Evolutionary conservation across 2,329 filamentous ascomycete species (phyloP).

Genomic region (Colletotrichum caudatum): DNA sequence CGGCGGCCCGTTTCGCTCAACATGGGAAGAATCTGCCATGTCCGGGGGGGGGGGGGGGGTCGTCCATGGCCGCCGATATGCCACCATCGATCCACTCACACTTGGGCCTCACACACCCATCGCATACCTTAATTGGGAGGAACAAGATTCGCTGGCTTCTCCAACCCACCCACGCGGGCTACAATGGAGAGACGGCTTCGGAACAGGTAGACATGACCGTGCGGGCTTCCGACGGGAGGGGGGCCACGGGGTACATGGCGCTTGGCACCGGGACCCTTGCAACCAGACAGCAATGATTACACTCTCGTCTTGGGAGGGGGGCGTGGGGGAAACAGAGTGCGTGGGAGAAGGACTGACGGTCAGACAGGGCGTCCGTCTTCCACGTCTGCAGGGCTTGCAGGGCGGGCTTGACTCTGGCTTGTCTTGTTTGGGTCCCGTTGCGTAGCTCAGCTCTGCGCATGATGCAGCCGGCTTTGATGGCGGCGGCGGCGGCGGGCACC

Average conservation of each 20-base stretch:
- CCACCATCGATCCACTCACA: conserved; percentile 39
- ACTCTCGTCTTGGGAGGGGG: not conserved
- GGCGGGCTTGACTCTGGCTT: not conserved
- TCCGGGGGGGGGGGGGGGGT: not conserved
- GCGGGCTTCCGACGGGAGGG: conserved; percentile 29
- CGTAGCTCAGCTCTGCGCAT: conserved; percentile 9
- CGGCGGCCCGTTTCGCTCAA: conserved; percentile 24
- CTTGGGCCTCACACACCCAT: conserved; percentile 11
- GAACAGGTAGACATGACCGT: conserved; percentile 33
- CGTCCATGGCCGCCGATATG: conserved; percentile 33
- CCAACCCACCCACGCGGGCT: not conserved
- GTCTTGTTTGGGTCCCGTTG: conserved; percentile 1
- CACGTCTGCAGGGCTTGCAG: conserved; percentile 6
- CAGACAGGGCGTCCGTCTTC: conserved; percentile 1
- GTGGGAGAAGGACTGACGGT: too few relatives aligned
- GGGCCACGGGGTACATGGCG: conserved; percentile 5
- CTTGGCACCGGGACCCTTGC: conserved; percentile 12
- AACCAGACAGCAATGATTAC: too few relatives aligned
- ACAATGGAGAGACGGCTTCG: conserved; percentile 5
- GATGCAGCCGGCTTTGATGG: conserved; percentile 17
- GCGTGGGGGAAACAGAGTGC: not conserved
- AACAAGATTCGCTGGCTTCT: not conserved
- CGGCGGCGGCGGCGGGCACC: conserved; percentile 2
- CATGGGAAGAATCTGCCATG: not conserved
- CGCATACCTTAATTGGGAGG: not conserved